phyloP scores from a whole-genome alignment of 345 rosid genomes.

The Camelina sativa region DNA sequence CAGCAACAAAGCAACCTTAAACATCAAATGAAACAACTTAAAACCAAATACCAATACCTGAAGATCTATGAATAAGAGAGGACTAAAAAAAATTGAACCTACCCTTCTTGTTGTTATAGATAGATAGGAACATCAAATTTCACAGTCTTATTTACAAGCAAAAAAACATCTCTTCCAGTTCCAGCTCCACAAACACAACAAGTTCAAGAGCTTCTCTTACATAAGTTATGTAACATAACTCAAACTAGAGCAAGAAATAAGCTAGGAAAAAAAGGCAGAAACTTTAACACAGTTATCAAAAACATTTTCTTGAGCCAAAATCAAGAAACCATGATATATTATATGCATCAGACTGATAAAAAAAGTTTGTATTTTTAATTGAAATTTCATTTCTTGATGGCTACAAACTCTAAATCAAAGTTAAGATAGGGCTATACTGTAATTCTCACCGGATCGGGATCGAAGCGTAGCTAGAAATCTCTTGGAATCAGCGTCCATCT shows the following conservation, averaged over 20 bases:
- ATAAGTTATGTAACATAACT: too few relatives aligned
- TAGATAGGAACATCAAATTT: background rate
- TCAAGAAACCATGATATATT: background rate
- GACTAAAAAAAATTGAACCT: background rate
- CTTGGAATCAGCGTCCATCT: constrained; percentile 85
- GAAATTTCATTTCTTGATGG: background rate
- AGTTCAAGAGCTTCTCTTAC: background rate
- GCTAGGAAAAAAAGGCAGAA: background rate
- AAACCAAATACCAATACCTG: background rate
- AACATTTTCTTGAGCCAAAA: background rate
- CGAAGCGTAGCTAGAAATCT: constrained; percentile 79
- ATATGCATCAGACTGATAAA: too few relatives aligned
- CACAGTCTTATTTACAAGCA: background rate
- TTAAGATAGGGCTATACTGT: background rate
- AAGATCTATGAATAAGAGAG: background rate
- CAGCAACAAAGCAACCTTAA: too few relatives aligned
- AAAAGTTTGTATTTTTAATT: background rate
- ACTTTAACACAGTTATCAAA: background rate
- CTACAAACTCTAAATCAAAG: constrained; percentile 1
- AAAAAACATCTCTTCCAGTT: background rate
- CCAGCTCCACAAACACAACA: constrained; percentile 23
- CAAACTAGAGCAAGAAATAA: background rate
- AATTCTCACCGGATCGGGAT: constrained; percentile 80
- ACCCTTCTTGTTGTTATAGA: constrained; percentile 1
- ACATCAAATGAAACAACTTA: background rate